Evolutionary conservation across 176 grass and related monocot species (phyloP).

Genomic region (Aegilops speltoides): DNA sequence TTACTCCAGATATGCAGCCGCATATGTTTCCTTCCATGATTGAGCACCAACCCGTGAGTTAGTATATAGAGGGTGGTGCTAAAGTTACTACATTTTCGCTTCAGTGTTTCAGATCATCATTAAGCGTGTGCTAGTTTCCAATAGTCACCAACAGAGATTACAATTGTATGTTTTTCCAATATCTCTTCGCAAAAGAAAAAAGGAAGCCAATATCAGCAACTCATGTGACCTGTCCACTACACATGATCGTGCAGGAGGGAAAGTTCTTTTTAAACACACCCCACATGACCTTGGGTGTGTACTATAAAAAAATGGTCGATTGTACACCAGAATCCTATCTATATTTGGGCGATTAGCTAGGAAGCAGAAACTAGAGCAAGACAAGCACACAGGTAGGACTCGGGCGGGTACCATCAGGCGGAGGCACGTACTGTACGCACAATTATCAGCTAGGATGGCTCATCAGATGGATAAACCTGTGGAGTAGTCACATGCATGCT

Average conservation of each 20-base stretch:
- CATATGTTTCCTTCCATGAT: neutral
- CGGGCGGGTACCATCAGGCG: too few relatives aligned
- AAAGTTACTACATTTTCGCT: too few relatives aligned
- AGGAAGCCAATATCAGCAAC: neutral
- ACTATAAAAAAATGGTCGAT: neutral
- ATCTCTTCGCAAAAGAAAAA: neutral
- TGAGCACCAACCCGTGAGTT: too few relatives aligned
- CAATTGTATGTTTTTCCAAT: neutral
- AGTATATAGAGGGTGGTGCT: too few relatives aligned
- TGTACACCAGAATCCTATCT: neutral
- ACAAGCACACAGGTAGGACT: neutral
- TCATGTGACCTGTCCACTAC: neutral
- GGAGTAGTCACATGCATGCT: neutral
- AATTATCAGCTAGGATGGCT: neutral
- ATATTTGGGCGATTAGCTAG: neutral
- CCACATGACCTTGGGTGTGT: neutral
- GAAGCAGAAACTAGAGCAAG: neutral
- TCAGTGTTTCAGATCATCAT: too few relatives aligned
- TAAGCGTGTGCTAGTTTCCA: too few relatives aligned
- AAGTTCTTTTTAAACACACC: neutral
- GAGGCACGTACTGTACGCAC: neutral
- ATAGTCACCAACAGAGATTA: neutral
- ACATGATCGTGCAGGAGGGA: neutral
- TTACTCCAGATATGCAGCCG: too few relatives aligned
- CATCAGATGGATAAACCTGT: neutral